phyloP scores from a whole-genome alignment of 306 rosid genomes.

The Cajanus cajan region DNA sequence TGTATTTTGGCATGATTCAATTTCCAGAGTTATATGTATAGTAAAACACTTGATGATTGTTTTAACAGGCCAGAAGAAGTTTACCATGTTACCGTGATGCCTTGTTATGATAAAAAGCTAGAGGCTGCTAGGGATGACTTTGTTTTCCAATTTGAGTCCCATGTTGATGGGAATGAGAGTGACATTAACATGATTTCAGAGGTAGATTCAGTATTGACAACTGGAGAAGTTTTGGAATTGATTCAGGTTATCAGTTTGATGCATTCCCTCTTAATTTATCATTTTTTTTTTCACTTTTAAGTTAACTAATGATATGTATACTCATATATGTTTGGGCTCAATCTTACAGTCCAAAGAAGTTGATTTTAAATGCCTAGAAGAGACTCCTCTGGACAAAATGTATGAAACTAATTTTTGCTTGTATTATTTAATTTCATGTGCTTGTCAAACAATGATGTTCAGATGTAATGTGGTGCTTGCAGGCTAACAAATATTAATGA shows the following conservation, averaged over 20 bases:
- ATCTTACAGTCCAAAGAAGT: slow-evolving; percentile 68
- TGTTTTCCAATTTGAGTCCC: slow-evolving; percentile 54
- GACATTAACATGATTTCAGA: slow-evolving; percentile 49
- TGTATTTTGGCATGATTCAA: slow-evolving; percentile 14
- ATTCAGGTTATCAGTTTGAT: slow-evolving; percentile 62
- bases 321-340: slow-evolving; percentile 14
- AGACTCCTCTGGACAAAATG: slow-evolving; percentile 75
- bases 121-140: slow-evolving; percentile 97
- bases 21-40: neutral
- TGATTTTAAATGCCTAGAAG: slow-evolving; percentile 69
- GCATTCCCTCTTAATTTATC: slow-evolving; percentile 7
- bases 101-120: slow-evolving; percentile 96
- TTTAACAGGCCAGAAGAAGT: slow-evolving; percentile 75
- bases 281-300: slow-evolving; percentile 4
- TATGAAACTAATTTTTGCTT: slow-evolving; percentile 44
- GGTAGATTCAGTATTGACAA: slow-evolving; percentile 94
- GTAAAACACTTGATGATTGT: slow-evolving; percentile 15
- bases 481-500: slow-evolving; percentile 75
- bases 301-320: neutral
- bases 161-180: slow-evolving; percentile 36
- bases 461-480: slow-evolving; percentile 30
- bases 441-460: slow-evolving; percentile 13
- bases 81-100: slow-evolving; percentile 96
- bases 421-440: slow-evolving; percentile 1
- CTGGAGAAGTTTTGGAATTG: slow-evolving; percentile 90